Conservation (phyloP, 2,329 filamentous ascomycete species). For the Sarocladium strictum region DNA sequence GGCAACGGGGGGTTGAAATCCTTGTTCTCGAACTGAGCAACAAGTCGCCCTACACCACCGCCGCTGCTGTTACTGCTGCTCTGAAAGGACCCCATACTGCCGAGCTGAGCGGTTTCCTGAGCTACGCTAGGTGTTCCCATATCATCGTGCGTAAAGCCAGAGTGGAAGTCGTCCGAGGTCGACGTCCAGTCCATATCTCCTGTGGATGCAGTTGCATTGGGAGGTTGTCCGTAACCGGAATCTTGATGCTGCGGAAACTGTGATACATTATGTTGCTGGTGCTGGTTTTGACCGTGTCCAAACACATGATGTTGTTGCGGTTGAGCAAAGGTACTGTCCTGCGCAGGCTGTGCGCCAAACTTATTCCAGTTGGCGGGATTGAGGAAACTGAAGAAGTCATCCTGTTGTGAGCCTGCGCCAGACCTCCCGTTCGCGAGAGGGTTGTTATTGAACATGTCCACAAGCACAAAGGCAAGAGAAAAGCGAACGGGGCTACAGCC, state of each 20-base stretch:
- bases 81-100: conserved; percentile 17
- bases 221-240: neutral
- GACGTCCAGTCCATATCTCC: conserved; percentile 33
- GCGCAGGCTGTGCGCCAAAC: conserved; percentile 13
- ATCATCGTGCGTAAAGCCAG: neutral
- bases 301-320: neutral
- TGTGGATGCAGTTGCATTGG: no score
- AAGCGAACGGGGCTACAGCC: neutral
- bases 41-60: conserved; percentile 29
- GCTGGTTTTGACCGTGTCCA: conserved; percentile 3
- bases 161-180: conserved; percentile 18
- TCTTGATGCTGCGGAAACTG: conserved; percentile 9
- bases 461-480: neutral
- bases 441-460: conserved; percentile 5
- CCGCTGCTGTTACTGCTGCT: conserved; percentile 12
- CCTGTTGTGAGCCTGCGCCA: neutral
- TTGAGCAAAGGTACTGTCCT: conserved; percentile 13
- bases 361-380: conserved; percentile 6
- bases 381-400: conserved; percentile 9
- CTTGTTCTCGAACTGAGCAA: conserved; percentile 36
- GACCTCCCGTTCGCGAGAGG: neutral
- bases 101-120: conserved; percentile 13
- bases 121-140: conserved; percentile 16
- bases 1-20: conserved; percentile 29
- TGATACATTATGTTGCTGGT: conserved; percentile 8